Conservation (phyloP, 148 eudicot species). For the Drosera capensis region DNA sequence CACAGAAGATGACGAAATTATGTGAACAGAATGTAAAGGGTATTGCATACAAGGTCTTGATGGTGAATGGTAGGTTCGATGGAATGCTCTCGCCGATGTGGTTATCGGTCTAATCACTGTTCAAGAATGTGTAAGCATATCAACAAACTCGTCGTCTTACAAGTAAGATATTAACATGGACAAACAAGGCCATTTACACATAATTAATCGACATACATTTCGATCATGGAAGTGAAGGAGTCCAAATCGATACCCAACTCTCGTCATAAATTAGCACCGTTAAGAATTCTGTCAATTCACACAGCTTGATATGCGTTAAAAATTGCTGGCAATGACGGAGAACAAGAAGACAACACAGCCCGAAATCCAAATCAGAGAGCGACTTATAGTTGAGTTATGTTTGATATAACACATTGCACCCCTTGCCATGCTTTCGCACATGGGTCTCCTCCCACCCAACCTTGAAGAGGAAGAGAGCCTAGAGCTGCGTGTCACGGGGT, state of each 20-base stretch:
- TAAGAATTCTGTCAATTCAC: conserved; percentile 38
- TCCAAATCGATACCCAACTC: conserved; percentile 41
- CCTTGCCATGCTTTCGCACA: conserved; percentile 89
- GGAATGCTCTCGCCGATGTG: conserved; percentile 86
- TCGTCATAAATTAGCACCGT: conserved; percentile 62
- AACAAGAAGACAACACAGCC: not conserved
- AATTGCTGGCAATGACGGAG: not conserved
- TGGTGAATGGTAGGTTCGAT: conserved; percentile 57
- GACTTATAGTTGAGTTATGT: conserved; percentile 61
- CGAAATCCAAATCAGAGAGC: not conserved
- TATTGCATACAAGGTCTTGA: conserved; percentile 57
- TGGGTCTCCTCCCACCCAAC: conserved; percentile 97
- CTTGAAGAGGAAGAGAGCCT: conserved; percentile 57
- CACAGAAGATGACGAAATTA: not conserved
- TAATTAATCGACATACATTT: conserved; percentile 37
- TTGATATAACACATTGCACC: conserved; percentile 71
- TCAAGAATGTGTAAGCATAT: not conserved
- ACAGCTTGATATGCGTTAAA: conserved; percentile 6
- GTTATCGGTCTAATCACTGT: conserved; percentile 82
- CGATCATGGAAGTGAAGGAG: conserved; percentile 48
- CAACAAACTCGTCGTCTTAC: not conserved
- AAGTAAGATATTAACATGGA: not conserved
- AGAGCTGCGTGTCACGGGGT: conserved; percentile 76
- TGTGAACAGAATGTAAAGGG: not conserved
- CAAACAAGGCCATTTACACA: not conserved